Evolutionary conservation across 306 rosid species (phyloP), one percentile per base, ranked within the genome.

Genomic region (Pyrus pyrifolia): DNA sequence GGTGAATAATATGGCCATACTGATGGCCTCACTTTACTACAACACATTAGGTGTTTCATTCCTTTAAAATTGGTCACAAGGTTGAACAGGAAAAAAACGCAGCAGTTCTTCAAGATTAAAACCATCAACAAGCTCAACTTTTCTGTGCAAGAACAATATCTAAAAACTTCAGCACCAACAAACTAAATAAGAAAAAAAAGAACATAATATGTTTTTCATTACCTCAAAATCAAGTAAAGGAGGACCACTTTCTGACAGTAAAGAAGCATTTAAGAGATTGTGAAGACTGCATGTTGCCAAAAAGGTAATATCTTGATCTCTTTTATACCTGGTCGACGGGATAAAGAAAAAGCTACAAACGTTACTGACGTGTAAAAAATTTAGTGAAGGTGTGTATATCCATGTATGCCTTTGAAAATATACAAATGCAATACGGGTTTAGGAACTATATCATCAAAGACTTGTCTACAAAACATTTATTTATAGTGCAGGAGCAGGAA

Each of bases 221-320:
- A 94, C 98, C 97, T 90, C 98, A 88, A 94, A 94, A 85, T 94
- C 98, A 86, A 94, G 92, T 86, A 94, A 81, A 60, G 97, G 98
- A 83, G 98, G 97, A 64, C 98, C 98, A 80, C 89, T 91, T 80
- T 94, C 97, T 18, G 98, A 87, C 29, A 86, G 85, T 81, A 94
- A 80, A 78, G 97, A 86, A 66, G 93, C 90, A 80, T 82, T 83
- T 86, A 94, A 90, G 82, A 94, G 87, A 84, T 87, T 88, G 78
- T 94, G 86, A 79, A 94, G 96, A 88, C 98, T 91, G 73, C 88
- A 86, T 42, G 98, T 94, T 68, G 97, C 93, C 77, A 94, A 75
- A 68, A 88, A 90, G 63, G 97, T 88, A 71, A 88, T 79, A 73
- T 94, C 94, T 74, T 86, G 98, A 79, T 91, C 97, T 82, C 85